Evolutionary conservation across 1,139 yeast species (phyloP), one percentile per base, ranked within the genome.

Genomic region (Sugiyamaella castrensis): DNA sequence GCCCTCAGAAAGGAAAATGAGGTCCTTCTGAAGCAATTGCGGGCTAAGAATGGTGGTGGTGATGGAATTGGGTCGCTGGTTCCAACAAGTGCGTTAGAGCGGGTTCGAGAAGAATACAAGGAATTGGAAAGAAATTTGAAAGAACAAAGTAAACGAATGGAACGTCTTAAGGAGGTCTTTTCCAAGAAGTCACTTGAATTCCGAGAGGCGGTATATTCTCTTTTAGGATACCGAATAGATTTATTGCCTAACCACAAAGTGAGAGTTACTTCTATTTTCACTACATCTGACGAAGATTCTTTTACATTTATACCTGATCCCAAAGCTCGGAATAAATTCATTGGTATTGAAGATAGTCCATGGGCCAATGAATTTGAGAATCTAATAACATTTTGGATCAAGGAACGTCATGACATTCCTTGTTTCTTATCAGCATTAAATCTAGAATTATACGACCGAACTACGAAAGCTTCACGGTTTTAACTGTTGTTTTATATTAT

Each of bases 401-500:
- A 74, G 43, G 86, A 84, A 45, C 77, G 81, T 53, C 78, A 77
- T 37, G 89, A 87, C 57, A 79, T 87, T 24, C 87, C 95, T 0
- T 85, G 95, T 58, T 84, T 88, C 60, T 70, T 89, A 50, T 83
- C 94, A 50, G 89, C 94, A 0, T 70, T 88, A 54, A 86, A 82
- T 46, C 70, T 88, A 50, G 83, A 79, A 58, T 67, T 87, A 26
- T 82, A 80, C 67, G 83, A 81, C 37, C 54, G 57, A 36, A 60
- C 62, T 11, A 57, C 62, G 16, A 58, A 58, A 39, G 63, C 63
- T 8, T 52, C 53, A 5, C 46, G 60, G 11, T 57, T 57, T 37
- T 56, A 47, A 41, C 15, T 24, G 33, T 19, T 19, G 3, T 3
- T 19, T 19, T 40, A 11, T 19, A 16, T 39, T 12, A 13, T 7